Percentiles rank a stretch among this genome's conserved stretches.
phyloP scores from a whole-genome alignment of 306 rosid species.

The Herpetospermum pedunculosum region DNA sequence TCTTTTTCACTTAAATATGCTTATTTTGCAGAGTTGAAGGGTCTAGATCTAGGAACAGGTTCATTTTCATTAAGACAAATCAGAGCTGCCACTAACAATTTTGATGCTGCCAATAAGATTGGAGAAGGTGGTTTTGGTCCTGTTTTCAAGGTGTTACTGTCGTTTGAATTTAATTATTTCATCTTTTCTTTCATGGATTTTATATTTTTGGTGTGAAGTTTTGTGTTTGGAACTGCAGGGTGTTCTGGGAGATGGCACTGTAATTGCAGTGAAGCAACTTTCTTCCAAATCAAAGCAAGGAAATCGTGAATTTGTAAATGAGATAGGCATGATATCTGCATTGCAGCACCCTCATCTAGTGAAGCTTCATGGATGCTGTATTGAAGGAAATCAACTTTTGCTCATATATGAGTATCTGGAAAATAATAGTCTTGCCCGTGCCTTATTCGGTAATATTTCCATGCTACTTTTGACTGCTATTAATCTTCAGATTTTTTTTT shows the following conservation, averaged over 20 bases:
- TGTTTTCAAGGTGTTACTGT: slow-evolving; percentile 25
- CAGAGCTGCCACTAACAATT: slow-evolving; percentile 28
- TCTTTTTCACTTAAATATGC: background rate
- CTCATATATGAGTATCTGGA: slow-evolving; percentile 23
- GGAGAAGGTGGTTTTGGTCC: slow-evolving; percentile 47
- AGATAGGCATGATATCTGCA: slow-evolving; percentile 8
- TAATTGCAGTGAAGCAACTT: slow-evolving; percentile 9
- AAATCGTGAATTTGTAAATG: slow-evolving; percentile 6
- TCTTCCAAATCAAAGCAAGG: slow-evolving; percentile 8
- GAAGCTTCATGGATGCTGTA: slow-evolving; percentile 3
- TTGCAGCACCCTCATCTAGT: slow-evolving; percentile 11
- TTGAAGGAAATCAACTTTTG: slow-evolving; percentile 9
- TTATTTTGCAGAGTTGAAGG: background rate
- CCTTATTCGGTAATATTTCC: slow-evolving; percentile 2
- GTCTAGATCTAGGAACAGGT: background rate
- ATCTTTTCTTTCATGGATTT: background rate
- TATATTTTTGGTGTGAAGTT: background rate
- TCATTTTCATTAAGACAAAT: slow-evolving; percentile 29
- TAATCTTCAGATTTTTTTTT: background rate
- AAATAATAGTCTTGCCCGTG: slow-evolving; percentile 7
- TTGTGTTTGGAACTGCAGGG: background rate
- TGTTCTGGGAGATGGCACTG: background rate
- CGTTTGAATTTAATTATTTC: background rate
- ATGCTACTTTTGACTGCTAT: background rate
- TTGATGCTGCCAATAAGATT: slow-evolving; percentile 25